Evolutionary conservation across 306 rosid genomes (phyloP).

Genomic region (Sechiopsis laciniata): DNA sequence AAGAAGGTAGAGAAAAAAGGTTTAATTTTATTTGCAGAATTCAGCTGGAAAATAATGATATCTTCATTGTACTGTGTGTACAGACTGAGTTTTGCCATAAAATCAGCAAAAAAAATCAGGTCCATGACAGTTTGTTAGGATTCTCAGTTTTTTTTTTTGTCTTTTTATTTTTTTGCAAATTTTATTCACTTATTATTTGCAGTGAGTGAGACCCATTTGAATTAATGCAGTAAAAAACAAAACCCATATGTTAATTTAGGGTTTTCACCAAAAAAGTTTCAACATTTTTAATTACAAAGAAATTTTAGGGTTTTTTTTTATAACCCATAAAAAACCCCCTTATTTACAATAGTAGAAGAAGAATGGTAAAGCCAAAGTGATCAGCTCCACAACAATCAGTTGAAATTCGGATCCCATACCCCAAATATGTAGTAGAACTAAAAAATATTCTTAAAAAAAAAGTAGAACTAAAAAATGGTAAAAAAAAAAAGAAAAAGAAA

Average conservation of each 20-base stretch:
- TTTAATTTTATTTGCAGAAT: conserved; percentile 5
- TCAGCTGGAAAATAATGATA: background rate
- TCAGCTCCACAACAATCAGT: too few relatives aligned
- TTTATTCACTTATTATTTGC: background rate
- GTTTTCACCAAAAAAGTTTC: background rate
- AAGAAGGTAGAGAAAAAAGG: background rate
- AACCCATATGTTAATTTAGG: background rate
- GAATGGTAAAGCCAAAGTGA: background rate
- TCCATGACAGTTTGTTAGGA: conserved; percentile 7
- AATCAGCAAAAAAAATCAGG: conserved; percentile 3
- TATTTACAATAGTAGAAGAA: background rate
- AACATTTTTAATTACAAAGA: background rate
- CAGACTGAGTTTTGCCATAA: conserved; percentile 4
- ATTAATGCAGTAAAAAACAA: conserved; percentile 1
- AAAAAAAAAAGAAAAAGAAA: too few relatives aligned
- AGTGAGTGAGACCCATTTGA: conserved; percentile 14
- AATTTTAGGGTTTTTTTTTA: background rate
- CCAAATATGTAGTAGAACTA: too few relatives aligned
- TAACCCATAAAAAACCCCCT: background rate
- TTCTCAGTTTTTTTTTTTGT: conserved; percentile 6
- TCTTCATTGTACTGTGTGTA: conserved; percentile 14
- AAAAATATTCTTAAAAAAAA: too few relatives aligned
- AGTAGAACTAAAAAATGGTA: too few relatives aligned
- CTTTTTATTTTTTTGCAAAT: background rate
- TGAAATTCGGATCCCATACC: too few relatives aligned